Evolutionary conservation across 2,329 filamentous ascomycete species (phyloP), one percentile per base, ranked within the genome.

Genomic region (Neofusicoccum sp.): DNA sequence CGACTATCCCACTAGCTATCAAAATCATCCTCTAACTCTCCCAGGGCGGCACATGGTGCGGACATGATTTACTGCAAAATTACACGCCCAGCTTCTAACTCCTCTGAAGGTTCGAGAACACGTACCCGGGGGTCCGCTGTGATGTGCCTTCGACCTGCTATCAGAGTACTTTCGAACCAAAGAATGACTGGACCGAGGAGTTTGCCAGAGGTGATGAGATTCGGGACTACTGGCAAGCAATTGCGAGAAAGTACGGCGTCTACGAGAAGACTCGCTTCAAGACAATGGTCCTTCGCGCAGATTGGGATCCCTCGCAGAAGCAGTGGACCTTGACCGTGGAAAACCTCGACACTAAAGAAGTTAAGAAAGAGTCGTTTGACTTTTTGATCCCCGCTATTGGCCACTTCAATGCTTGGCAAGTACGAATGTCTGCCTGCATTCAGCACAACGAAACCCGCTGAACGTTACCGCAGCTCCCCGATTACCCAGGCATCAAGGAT

Each of bases 81-180:
- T 5, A 8, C 12, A 22, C 16, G 11, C 22, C 3, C 5, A 6
- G 3, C n/a, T 39, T 48, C 33, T 37, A 75, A 44, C 8, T n/a
- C 4, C 1, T 11, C 1, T 16, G 36, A 33, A 56, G 52, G 52
- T 58, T 77, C 66, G 77, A 81, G 61, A 82, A 81, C 60, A 76
- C 74, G 3, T 90, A 89, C 66, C 87, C 87, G 0, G 88, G 87
- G 1, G 86, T 89, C 0, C 78, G 86, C 45, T 91, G 89, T 67
- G 88, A 91, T 71, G 85, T 91, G 12, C 87, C 89, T 0, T 84
- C 87, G 0, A 87, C 90, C 71, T 87, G 88, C 22, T 92, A 92
- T 68, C 88, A 91, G 70, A 84, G 84, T 6, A 87, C 85, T 0
- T 91, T 90, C 71, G 80, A 81, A 6, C 87, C 88, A 0, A 91